phyloP scores from a whole-genome alignment of 495 filamentous ascomycete species.

The Hypoxylon rickii region DNA sequence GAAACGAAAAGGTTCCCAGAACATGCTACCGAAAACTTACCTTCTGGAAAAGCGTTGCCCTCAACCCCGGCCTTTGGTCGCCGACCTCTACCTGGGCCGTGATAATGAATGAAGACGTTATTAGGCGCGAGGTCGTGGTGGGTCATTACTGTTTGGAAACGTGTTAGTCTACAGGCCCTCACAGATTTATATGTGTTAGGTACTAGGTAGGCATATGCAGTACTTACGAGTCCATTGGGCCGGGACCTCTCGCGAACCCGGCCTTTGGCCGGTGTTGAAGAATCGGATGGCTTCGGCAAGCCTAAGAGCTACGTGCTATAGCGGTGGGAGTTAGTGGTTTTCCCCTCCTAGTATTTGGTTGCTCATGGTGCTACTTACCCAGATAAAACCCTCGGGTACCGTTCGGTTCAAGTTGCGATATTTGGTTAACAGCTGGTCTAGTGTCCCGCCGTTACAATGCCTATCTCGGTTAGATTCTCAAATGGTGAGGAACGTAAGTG shows the following conservation, averaged over 20 bases:
- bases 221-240: slow-evolving; percentile 2
- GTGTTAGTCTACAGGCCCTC: not conserved
- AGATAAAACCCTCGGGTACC: no score
- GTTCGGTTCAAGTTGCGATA: no score
- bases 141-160: not conserved
- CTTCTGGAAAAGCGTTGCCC: slow-evolving; percentile 9
- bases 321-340: no score
- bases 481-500: no score
- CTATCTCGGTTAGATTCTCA: no score
- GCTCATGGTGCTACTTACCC: no score
- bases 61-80: not conserved
- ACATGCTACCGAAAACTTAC: slow-evolving; percentile 2
- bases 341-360: no score
- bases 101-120: slow-evolving; percentile 17
- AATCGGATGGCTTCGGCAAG: slow-evolving; percentile 6
- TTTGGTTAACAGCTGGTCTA: no score
- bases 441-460: no score
- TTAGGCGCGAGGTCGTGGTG: slow-evolving; percentile 2
- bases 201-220: not conserved
- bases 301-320: slow-evolving; percentile 8
- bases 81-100: not conserved
- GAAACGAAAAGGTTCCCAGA: not conserved
- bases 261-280: not conserved
- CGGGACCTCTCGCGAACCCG: not conserved
- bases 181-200: not conserved